phyloP scores from a whole-genome alignment of 371 early-diverging fungal species.

The Haplosporangium sp. region DNA sequence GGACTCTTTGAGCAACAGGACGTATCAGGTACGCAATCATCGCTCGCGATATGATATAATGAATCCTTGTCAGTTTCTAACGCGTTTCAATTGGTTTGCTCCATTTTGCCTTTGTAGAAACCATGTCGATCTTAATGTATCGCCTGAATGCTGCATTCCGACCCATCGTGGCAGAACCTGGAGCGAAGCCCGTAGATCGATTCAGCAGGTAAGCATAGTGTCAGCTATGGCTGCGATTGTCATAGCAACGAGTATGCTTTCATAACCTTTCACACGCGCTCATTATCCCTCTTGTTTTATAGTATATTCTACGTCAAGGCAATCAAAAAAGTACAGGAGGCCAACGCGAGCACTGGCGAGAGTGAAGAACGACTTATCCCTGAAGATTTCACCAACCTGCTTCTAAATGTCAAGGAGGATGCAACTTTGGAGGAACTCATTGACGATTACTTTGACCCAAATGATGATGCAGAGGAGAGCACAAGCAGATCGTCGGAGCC shows the following conservation, averaged over 20 bases:
- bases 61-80: not conserved
- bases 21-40: constrained; percentile 22
- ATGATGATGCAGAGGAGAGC: not conserved
- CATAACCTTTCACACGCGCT: not conserved
- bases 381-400: constrained; percentile 26
- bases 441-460: constrained; percentile 54
- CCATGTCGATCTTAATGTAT: constrained; percentile 30
- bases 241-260: not conserved
- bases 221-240: not conserved
- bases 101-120: constrained; percentile 15
- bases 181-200: constrained; percentile 24
- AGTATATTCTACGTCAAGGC: constrained; percentile 36
- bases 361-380: constrained; percentile 14
- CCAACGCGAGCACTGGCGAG: constrained; percentile 4
- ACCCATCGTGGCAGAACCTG: constrained; percentile 2
- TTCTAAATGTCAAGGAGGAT: constrained; percentile 30
- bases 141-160: constrained; percentile 40
- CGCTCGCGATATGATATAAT: not conserved
- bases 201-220: constrained; percentile 25
- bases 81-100: not conserved
- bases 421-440: constrained; percentile 51
- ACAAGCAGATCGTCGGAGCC: not conserved
- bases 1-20: constrained; percentile 36
- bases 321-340: constrained; percentile 13
- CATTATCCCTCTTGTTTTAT: not conserved